These are phyloP conservation scores for Cryptosporidium parvum DNA, from an alignment of 169 alveolate genomes.

Conservation along the genomic window DNA sequence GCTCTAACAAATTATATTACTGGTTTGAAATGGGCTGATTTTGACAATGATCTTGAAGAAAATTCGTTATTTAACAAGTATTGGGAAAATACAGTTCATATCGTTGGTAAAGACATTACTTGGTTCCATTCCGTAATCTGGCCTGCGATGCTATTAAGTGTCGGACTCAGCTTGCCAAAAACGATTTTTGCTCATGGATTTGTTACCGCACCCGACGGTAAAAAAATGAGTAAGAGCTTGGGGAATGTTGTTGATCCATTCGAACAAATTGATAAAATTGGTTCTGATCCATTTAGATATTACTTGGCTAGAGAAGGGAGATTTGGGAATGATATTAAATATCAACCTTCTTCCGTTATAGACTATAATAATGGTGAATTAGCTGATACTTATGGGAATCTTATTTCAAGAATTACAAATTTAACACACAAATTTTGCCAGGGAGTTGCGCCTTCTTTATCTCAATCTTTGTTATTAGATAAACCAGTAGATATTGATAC, in stretches of 20 bases:
- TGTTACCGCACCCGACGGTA: conserved; percentile 93
- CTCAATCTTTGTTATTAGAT: conserved; percentile 72
- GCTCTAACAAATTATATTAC: conserved; percentile 90
- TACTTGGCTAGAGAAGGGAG: conserved; percentile 83
- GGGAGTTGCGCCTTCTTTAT: conserved; percentile 83
- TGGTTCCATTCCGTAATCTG: conserved; percentile 94
- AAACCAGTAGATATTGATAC: conserved; percentile 84
- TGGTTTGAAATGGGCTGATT: conserved; percentile 76
- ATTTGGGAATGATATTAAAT: conserved; percentile 84
- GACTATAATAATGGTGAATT: conserved; percentile 87
- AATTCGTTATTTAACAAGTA: conserved; percentile 78
- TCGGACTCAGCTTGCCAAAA: conserved; percentile 87
- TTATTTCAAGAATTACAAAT: conserved; percentile 84
- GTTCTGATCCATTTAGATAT: conserved; percentile 84
- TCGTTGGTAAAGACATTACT: conserved; percentile 91
- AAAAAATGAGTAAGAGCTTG: conserved; percentile 93
- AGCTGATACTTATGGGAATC: conserved; percentile 88
- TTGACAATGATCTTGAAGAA: conserved; percentile 83
- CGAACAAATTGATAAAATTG: conserved; percentile 80
- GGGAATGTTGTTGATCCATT: conserved; percentile 89
- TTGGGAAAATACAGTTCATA: conserved; percentile 85
- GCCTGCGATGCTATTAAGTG: conserved; percentile 90
- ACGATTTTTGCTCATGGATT: conserved; percentile 93
- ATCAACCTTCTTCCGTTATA: conserved; percentile 81
- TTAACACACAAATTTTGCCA: conserved; percentile 81